Conservation (phyloP, 176 grass and related monocot genomes). For the Dactylis glomerata region DNA sequence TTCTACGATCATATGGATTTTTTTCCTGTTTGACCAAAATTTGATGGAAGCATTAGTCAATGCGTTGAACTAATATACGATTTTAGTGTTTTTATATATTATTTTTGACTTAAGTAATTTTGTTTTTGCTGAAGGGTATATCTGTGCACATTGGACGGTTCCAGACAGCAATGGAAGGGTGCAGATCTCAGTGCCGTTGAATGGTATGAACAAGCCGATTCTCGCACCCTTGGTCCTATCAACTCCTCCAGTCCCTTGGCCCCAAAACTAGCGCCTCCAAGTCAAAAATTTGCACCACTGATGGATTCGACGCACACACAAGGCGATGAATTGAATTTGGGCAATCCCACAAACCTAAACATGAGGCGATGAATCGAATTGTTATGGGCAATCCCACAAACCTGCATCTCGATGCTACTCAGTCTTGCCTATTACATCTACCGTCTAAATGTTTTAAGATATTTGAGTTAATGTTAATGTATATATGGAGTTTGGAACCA, state of each 20-base stretch:
- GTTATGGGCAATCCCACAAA: no score
- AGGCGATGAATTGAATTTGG: no score
- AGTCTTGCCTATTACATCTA: no score
- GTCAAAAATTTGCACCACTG: no score
- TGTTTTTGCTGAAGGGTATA: neutral
- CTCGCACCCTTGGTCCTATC: neutral
- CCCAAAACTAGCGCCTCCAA: no score
- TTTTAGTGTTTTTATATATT: neutral
- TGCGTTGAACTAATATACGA: neutral
- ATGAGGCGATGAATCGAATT: no score
- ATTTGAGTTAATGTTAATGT: no score
- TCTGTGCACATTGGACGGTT: neutral
- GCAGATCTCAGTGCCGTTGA: neutral
- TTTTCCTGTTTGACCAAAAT: neutral
- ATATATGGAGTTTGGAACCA: no score
- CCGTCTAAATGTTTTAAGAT: no score
- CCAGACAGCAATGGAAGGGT: neutral
- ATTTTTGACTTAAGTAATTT: neutral
- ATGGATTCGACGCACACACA: no score
- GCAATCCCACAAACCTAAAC: no score
- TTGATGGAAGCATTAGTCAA: neutral
- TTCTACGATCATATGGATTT: neutral
- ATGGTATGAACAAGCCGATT: neutral
- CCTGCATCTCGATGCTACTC: no score
- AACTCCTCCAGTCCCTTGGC: neutral